Percentiles rank a stretch among this genome's conserved stretches.
Conservation (phyloP, 768 basidiomycete species). For the Auricularia heimuer region DNA sequence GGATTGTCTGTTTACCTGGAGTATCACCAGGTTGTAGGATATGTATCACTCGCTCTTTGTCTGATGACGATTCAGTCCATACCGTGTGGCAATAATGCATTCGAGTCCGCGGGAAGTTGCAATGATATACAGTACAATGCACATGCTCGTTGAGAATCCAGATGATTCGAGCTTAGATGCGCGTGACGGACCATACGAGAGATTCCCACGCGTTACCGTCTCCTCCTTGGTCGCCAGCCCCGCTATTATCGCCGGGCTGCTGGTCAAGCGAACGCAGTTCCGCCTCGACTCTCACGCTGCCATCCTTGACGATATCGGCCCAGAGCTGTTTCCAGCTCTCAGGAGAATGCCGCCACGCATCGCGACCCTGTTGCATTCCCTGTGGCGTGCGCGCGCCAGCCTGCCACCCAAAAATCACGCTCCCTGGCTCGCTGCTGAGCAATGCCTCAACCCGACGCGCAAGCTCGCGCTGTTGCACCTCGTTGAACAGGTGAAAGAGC, state of each 20-base stretch:
- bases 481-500: slow-evolving; percentile 34
- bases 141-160: no score
- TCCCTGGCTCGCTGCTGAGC: slow-evolving; percentile 19
- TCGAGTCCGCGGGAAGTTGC: no score
- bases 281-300: no score
- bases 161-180: background rate
- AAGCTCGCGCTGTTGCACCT: slow-evolving; percentile 16
- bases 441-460: slow-evolving; percentile 19
- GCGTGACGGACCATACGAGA: background rate
- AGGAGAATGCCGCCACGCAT: slow-evolving; percentile 19
- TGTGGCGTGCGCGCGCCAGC: slow-evolving; percentile 9
- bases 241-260: background rate
- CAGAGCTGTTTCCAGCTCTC: slow-evolving; percentile 21
- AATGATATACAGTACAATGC: no score
- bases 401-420: slow-evolving; percentile 24
- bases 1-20: no score
- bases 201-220: background rate
- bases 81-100: no score
- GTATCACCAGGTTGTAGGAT: no score
- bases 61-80: no score
- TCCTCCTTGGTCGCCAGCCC: background rate
- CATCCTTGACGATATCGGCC: slow-evolving; percentile 6
- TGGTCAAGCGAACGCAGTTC: no score
- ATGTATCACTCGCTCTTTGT: no score
- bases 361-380: slow-evolving; percentile 2